phyloP scores from a whole-genome alignment of 208 protist species.

The Lotmaria passim region DNA sequence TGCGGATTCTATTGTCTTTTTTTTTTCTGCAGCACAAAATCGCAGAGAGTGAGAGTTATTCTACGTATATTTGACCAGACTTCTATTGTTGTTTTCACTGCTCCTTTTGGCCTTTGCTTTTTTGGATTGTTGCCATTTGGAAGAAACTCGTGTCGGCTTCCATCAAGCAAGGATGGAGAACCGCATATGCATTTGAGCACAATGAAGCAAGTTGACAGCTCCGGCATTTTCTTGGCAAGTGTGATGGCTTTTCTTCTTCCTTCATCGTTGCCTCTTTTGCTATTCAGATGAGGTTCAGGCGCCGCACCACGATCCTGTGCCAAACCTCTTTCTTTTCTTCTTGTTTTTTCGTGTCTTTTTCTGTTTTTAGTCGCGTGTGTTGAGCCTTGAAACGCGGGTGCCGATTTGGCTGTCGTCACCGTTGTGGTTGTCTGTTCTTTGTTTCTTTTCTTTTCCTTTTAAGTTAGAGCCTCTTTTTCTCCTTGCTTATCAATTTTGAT shows the following conservation, averaged over 20 bases:
- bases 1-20: no score
- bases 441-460: conserved; percentile 6
- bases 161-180: no score
- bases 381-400: no score
- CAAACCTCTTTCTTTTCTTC: neutral
- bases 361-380: no score
- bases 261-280: neutral
- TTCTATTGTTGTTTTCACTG: neutral
- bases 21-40: no score
- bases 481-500: no score
- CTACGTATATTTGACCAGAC: neutral
- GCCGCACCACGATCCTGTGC: conserved; percentile 13
- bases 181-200: no score
- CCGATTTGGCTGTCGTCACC: neutral
- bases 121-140: neutral
- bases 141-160: no score
- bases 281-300: neutral
- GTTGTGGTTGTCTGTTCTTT: conserved; percentile 3
- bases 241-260: neutral
- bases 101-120: neutral
- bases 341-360: neutral
- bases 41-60: no score
- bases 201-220: no score
- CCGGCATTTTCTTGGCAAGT: neutral
- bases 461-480: neutral